These are phyloP conservation scores for Saccharomycopsis microspora DNA, from an alignment of 805 yeast genomes.

Conservation along the genomic window DNA sequence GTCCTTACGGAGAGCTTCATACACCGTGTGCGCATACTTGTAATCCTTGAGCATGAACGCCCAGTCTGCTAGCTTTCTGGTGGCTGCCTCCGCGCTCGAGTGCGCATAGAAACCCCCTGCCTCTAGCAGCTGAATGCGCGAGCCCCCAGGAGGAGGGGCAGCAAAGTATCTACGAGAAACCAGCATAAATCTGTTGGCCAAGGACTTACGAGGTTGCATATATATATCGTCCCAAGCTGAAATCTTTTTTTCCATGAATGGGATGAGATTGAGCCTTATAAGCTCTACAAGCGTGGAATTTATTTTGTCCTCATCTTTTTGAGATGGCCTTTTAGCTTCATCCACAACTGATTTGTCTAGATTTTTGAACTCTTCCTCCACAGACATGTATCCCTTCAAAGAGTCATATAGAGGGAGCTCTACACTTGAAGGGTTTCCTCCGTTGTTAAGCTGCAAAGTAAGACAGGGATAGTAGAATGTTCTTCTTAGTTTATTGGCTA, in stretches of 20 bases:
- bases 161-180: slow-evolving; percentile 23
- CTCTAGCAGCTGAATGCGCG: slow-evolving; percentile 5
- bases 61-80: slow-evolving; percentile 86
- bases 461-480: slow-evolving; percentile 16
- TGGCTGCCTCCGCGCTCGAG: slow-evolving; percentile 55
- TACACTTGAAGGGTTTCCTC: neutral
- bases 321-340: neutral
- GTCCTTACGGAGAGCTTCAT: slow-evolving; percentile 74
- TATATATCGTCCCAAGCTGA: slow-evolving; percentile 77
- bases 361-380: slow-evolving; percentile 9
- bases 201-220: slow-evolving; percentile 63
- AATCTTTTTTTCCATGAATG: slow-evolving; percentile 81
- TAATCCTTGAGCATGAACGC: slow-evolving; percentile 85
- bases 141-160: slow-evolving; percentile 19
- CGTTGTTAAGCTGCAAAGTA: slow-evolving; percentile 3
- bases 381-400: slow-evolving; percentile 2
- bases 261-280: slow-evolving; percentile 29
- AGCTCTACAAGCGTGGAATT: slow-evolving; percentile 6
- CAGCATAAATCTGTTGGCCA: slow-evolving; percentile 57
- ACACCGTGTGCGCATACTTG: slow-evolving; percentile 70
- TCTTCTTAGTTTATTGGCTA: slow-evolving; percentile 10
- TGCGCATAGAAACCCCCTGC: slow-evolving; percentile 42
- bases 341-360: neutral
- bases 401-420: neutral
- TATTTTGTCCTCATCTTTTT: slow-evolving; percentile 4